Percentiles rank a stretch among this genome's conserved stretches.
Evolutionary conservation across 2,329 filamentous ascomycete genomes (phyloP).

Genomic region (Colletotrichum navitas): DNA sequence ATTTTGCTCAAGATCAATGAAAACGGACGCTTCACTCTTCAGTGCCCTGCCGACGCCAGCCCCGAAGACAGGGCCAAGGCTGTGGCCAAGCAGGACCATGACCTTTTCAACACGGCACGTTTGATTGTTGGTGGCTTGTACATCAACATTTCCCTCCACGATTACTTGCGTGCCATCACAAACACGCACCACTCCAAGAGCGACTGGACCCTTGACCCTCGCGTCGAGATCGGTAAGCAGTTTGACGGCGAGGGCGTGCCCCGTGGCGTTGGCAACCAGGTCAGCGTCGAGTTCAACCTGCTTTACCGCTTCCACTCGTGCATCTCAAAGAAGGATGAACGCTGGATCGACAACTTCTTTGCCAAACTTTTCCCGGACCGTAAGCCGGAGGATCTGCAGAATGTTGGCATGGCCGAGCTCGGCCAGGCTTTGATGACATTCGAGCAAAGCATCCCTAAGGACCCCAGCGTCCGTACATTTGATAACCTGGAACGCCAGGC

Average conservation of each 20-base stretch:
- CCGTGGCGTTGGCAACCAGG: conserved; percentile 73
- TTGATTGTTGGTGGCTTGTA: conserved; percentile 81
- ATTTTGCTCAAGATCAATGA: conserved; percentile 89
- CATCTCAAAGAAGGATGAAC: conserved; percentile 70
- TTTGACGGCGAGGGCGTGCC: conserved; percentile 60
- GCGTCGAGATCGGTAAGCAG: conserved; percentile 67
- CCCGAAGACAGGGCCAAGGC: conserved; percentile 61
- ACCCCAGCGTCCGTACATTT: conserved; percentile 63
- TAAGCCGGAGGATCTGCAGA: conserved; percentile 49
- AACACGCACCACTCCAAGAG: conserved; percentile 70
- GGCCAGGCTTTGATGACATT: conserved; percentile 47
- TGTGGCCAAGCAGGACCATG: conserved; percentile 80
- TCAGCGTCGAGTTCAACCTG: conserved; percentile 77
- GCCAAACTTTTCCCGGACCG: conserved; percentile 56
- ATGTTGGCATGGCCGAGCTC: conserved; percentile 54
- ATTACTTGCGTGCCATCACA: conserved; percentile 72
- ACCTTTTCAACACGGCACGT: conserved; percentile 83
- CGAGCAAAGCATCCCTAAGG: conserved; percentile 55
- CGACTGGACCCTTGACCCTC: conserved; percentile 73
- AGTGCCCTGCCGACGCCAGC: conserved; percentile 50
- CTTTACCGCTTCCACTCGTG: conserved; percentile 75
- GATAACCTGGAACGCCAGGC: conserved; percentile 60
- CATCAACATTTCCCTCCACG: conserved; percentile 78
- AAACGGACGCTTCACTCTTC: conserved; percentile 79
- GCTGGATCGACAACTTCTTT: conserved; percentile 70